Conservation (phyloP, 2,329 filamentous ascomycete genomes). For the Aspergillus jensenii region DNA sequence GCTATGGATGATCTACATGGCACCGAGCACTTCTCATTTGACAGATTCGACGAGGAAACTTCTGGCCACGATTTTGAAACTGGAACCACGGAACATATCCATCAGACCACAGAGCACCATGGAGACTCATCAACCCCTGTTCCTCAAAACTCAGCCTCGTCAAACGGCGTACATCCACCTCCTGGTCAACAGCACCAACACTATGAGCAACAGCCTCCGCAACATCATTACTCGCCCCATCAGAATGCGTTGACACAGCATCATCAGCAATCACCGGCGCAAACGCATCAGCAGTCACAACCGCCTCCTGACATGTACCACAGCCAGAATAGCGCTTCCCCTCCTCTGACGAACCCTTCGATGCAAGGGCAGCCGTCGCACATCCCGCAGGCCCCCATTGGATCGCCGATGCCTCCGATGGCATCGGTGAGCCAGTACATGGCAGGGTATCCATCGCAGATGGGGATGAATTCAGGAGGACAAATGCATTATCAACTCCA, state of each 20-base stretch:
- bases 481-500: constrained; percentile 55
- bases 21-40: constrained; percentile 14
- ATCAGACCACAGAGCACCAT: constrained; percentile 22
- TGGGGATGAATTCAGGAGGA: constrained; percentile 40
- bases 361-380: constrained; percentile 32
- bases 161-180: constrained; percentile 36
- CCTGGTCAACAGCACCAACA: constrained; percentile 30
- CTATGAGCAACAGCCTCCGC: constrained; percentile 12
- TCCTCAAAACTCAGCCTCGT: constrained; percentile 46
- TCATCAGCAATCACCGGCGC: constrained; percentile 23
- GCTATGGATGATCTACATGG: constrained; percentile 18
- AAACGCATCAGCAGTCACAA: constrained; percentile 26
- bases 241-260: constrained; percentile 27
- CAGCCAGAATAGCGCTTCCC: constrained; percentile 22
- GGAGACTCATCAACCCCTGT: constrained; percentile 37
- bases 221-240: constrained; percentile 26
- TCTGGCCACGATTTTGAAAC: constrained; percentile 3
- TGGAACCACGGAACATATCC: constrained; percentile 15
- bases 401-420: constrained; percentile 55
- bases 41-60: constrained; percentile 11
- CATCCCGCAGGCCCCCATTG: constrained; percentile 45
- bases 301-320: constrained; percentile 35
- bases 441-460: constrained; percentile 40
- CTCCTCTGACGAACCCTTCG: constrained; percentile 20
- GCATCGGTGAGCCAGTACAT: constrained; percentile 57